Percentiles rank a stretch among this genome's conserved stretches.
These are phyloP conservation scores for Phytophthora agathidicida DNA, from an alignment of 352 stramenopile species.

Conservation along the genomic window DNA sequence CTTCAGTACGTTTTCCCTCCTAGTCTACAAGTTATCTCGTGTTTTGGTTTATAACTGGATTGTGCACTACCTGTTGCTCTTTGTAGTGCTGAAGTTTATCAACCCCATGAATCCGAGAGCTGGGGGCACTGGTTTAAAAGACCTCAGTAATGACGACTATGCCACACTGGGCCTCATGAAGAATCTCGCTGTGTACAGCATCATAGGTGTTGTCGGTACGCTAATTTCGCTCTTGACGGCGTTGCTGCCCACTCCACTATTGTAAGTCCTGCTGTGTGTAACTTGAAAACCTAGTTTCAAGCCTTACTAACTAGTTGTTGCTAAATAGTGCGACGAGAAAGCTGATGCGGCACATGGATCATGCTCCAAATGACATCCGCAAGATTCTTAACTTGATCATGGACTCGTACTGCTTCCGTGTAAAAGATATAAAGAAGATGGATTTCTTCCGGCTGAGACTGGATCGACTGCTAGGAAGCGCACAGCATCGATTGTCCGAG, in stretches of 20 bases:
- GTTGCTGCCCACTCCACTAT: constrained; percentile 61
- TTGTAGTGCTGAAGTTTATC: constrained; percentile 63
- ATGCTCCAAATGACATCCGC: constrained; percentile 57
- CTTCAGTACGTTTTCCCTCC: constrained; percentile 65
- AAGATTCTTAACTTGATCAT: constrained; percentile 85
- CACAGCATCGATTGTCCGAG: constrained; percentile 36
- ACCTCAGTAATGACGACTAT: constrained; percentile 49
- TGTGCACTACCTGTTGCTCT: not conserved
- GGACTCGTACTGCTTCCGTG: constrained; percentile 77
- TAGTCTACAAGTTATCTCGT: not conserved
- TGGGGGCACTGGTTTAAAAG: constrained; percentile 45
- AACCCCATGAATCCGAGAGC: constrained; percentile 68
- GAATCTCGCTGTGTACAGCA: constrained; percentile 69
- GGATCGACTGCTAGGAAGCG: constrained; percentile 42
- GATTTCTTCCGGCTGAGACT: constrained; percentile 73
- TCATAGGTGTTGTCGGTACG: constrained; percentile 62
- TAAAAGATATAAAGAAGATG: constrained; percentile 78
- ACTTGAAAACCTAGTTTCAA: not conserved
- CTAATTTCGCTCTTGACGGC: constrained; percentile 64
- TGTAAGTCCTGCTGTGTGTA: constrained; percentile 46
- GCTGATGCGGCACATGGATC: constrained; percentile 47
- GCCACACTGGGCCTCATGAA: constrained; percentile 56
- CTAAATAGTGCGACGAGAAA: constrained; percentile 52
- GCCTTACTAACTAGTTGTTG: not conserved
- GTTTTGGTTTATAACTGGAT: not conserved